Evolutionary conservation across 2,329 filamentous ascomycete species (phyloP).

Genomic region (Cladosporium austrohemisphaericum): DNA sequence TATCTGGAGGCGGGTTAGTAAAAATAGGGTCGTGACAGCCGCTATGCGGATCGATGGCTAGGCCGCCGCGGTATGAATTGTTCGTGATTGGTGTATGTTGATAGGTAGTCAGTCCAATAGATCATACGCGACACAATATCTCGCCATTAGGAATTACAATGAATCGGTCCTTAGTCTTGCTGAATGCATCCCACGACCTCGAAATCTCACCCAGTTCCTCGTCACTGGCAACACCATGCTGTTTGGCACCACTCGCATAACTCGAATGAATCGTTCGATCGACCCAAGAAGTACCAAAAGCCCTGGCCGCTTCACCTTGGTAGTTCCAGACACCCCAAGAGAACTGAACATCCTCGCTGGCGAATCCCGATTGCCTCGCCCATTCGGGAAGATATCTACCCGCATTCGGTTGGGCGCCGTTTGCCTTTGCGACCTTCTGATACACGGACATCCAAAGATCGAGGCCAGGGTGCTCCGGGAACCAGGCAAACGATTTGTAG

Average conservation of each 20-base stretch:
- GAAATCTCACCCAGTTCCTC: neutral
- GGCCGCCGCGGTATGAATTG: too few species aligned
- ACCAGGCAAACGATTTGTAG: slow-evolving; percentile 26
- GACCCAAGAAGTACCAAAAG: slow-evolving; percentile 3
- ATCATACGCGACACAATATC: slow-evolving; percentile 1
- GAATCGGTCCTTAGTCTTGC: slow-evolving; percentile 1
- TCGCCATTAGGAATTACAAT: slow-evolving; percentile 6
- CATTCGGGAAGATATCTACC: slow-evolving; percentile 15
- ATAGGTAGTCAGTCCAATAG: too few species aligned
- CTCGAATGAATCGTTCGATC: slow-evolving; percentile 7
- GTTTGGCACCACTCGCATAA: slow-evolving; percentile 12
- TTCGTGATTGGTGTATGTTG: too few species aligned
- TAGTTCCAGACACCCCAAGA: slow-evolving; percentile 14
- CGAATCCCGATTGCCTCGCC: slow-evolving; percentile 16
- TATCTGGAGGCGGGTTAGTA: too few species aligned
- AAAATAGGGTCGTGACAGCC: too few species aligned
- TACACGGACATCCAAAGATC: slow-evolving; percentile 18
- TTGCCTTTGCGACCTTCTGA: slow-evolving; percentile 11
- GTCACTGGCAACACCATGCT: neutral
- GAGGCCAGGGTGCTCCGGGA: slow-evolving; percentile 28
- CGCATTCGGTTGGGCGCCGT: slow-evolving; percentile 18
- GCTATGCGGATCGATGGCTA: too few species aligned
- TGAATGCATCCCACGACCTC: slow-evolving; percentile 2
- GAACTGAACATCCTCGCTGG: slow-evolving; percentile 9
- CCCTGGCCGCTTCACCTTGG: slow-evolving; percentile 8